These are phyloP conservation scores for Annulohypoxylon bovei DNA, from an alignment of 495 filamentous ascomycete species.

Conservation along the genomic window DNA sequence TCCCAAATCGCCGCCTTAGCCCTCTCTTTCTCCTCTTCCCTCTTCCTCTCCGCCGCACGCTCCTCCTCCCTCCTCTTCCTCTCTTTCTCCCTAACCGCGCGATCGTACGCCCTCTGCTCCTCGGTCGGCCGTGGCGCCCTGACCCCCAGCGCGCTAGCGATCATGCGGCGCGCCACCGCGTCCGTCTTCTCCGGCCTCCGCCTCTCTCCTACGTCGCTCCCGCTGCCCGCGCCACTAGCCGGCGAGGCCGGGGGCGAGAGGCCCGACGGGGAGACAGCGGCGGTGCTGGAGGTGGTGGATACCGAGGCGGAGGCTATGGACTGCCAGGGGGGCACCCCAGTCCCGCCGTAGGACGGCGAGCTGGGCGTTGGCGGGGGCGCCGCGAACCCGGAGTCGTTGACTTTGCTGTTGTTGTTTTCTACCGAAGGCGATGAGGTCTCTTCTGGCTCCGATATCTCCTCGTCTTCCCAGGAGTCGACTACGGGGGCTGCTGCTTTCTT, in stretches of 20 bases:
- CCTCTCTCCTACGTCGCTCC: constrained; percentile 22
- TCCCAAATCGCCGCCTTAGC: constrained; percentile 85
- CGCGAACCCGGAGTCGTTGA: constrained; percentile 34
- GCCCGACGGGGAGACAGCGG: constrained; percentile 14
- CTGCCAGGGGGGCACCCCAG: constrained; percentile 33
- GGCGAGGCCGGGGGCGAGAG: constrained; percentile 36
- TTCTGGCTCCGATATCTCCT: constrained; percentile 58
- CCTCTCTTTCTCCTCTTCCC: constrained; percentile 73
- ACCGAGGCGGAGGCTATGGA: background rate
- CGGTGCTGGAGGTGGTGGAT: background rate
- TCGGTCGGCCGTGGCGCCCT: constrained; percentile 82
- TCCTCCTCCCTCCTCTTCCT: constrained; percentile 78
- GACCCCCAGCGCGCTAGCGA: constrained; percentile 87
- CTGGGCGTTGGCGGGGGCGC: constrained; percentile 71
- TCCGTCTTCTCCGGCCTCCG: constrained; percentile 90
- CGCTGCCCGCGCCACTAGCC: constrained; percentile 9
- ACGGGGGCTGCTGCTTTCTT: constrained; percentile 57
- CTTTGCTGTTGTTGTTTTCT: constrained; percentile 46
- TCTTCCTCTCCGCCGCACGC: constrained; percentile 69
- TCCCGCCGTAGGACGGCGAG: constrained; percentile 58
- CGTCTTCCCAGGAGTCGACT: constrained; percentile 90
- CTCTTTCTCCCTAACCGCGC: constrained; percentile 85
- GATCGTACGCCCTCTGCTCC: constrained; percentile 89
- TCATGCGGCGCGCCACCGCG: constrained; percentile 88
- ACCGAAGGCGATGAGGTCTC: constrained; percentile 49